Percentiles rank a stretch among this genome's conserved stretches.
Evolutionary conservation across 2,329 filamentous ascomycete species (phyloP).

Genomic region (Corinectria fuckeliana): DNA sequence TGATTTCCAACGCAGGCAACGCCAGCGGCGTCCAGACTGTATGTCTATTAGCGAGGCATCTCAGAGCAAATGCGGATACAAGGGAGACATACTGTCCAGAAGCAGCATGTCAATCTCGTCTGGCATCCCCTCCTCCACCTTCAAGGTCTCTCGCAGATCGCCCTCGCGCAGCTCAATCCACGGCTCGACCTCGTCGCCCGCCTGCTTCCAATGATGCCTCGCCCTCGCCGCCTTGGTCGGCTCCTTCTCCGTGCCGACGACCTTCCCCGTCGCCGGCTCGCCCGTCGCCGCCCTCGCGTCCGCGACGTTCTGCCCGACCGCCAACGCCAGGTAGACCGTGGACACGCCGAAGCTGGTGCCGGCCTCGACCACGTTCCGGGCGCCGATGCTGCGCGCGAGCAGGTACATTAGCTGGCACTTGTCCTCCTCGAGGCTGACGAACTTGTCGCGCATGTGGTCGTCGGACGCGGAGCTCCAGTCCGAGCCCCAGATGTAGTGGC

Average conservation of each 20-base stretch:
- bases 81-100: slow-evolving; percentile 63
- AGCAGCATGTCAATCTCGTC: slow-evolving; percentile 61
- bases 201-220: slow-evolving; percentile 59
- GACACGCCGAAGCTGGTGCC: slow-evolving; percentile 69
- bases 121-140: slow-evolving; percentile 48
- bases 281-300: slow-evolving; percentile 11
- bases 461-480: slow-evolving; percentile 39
- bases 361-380: slow-evolving; percentile 63
- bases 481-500: slow-evolving; percentile 34
- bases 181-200: slow-evolving; percentile 55
- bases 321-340: slow-evolving; percentile 68
- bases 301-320: slow-evolving; percentile 56
- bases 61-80: neutral
- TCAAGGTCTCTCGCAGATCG: slow-evolving; percentile 61
- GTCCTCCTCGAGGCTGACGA: slow-evolving; percentile 65
- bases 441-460: slow-evolving; percentile 59
- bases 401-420: slow-evolving; percentile 65
- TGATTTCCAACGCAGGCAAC: slow-evolving; percentile 57
- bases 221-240: slow-evolving; percentile 58
- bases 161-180: slow-evolving; percentile 65
- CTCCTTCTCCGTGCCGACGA: slow-evolving; percentile 69
- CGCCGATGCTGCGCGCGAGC: slow-evolving; percentile 55
- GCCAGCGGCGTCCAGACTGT: slow-evolving; percentile 64
- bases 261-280: slow-evolving; percentile 39
- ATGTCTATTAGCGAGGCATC: slow-evolving; percentile 1